Evolutionary conservation across 1,284 basidiomycete species (phyloP).

Genomic region (Singerocomus inundabilis): DNA sequence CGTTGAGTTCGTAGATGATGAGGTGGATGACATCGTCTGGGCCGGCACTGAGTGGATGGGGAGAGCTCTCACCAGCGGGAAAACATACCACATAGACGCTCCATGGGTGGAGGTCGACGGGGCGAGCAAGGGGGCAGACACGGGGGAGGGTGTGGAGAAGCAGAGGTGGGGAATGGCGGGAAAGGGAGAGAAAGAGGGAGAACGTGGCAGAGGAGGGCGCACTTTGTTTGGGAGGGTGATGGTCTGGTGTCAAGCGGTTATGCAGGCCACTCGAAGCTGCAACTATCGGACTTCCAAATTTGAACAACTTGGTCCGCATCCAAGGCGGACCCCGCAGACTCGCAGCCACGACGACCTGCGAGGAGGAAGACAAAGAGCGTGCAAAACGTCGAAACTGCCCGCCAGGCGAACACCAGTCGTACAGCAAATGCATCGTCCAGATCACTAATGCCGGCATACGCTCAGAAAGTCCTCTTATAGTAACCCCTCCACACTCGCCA

Average conservation of each 20-base stretch:
- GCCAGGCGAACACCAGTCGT: not conserved
- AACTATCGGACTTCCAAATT: conserved; percentile 44
- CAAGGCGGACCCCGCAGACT: conserved; percentile 33
- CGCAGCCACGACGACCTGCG: conserved; percentile 21
- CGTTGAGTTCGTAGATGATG: conserved; percentile 66
- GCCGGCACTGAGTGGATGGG: conserved; percentile 17
- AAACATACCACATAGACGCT: conserved; percentile 60
- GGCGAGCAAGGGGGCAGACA: not conserved
- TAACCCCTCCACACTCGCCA: conserved; percentile 82
- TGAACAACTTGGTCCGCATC: conserved; percentile 26
- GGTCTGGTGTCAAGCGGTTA: conserved; percentile 35
- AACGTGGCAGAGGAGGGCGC: conserved; percentile 4
- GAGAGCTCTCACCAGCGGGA: conserved; percentile 14
- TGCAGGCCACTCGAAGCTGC: conserved; percentile 30
- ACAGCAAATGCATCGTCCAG: conserved; percentile 8
- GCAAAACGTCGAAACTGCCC: not conserved
- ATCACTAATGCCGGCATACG: conserved; percentile 34
- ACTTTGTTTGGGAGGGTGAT: conserved; percentile 37
- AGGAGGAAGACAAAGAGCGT: not conserved
- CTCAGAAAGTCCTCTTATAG: conserved; percentile 57
- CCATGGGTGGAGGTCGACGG: conserved; percentile 39
- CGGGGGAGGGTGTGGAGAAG: conserved; percentile 2
- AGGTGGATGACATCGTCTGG: conserved; percentile 72
- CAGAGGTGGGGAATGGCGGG: not conserved
- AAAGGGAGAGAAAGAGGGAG: not conserved